Evolutionary conservation across 306 rosid genomes (phyloP), one percentile per base, ranked within the genome.

Genomic region (Citrullus mucosospermus): DNA sequence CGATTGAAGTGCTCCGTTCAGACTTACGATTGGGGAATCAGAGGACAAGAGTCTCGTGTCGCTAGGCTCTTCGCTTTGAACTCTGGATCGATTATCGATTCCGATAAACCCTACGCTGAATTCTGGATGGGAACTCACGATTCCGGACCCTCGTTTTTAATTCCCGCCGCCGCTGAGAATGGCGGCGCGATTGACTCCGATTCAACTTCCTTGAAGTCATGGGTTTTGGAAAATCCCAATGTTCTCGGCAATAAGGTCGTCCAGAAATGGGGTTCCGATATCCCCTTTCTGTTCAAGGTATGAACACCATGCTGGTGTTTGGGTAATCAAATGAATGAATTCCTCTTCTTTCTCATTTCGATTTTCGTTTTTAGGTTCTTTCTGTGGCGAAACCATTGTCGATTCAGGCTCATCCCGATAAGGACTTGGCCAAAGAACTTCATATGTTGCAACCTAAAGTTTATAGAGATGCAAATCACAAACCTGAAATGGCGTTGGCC

Each of bases 401-500:
- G 12, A 95, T 95, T 30, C 99, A 95, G 86, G 99, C 99, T 54
- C 99, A 95, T 79, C 99, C 99, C 0, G 96, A 95, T 75, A 95
- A 91, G 90, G 93, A 92, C 11, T 80, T 91, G 87, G 99, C 99
- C 6, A 88, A 87, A 87, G 60, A 68, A 34, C 81, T 95, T 88
- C 97, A 95, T 79, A 92, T 91, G 81, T 60, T 86, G 76, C 89
- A 60, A 9, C 99, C 99, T 34, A 80, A 82, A 81, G 11, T 86
- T 50, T 95, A 95, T 71, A 95, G 91, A 83, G 99, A 95, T 83
- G 96, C 83, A 13, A 95, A 92, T 83, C 99, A 95, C 83, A 95
- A 95, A 87, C 99, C 99, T 3, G 99, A 95, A 87, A 95, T 95
- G 99, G 91, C 99, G 54, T 77, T 92, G 16, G 99, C 99, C 30